Evolutionary conservation across 495 filamentous ascomycete genomes (phyloP).

Genomic region (Penicillium flavigenum): DNA sequence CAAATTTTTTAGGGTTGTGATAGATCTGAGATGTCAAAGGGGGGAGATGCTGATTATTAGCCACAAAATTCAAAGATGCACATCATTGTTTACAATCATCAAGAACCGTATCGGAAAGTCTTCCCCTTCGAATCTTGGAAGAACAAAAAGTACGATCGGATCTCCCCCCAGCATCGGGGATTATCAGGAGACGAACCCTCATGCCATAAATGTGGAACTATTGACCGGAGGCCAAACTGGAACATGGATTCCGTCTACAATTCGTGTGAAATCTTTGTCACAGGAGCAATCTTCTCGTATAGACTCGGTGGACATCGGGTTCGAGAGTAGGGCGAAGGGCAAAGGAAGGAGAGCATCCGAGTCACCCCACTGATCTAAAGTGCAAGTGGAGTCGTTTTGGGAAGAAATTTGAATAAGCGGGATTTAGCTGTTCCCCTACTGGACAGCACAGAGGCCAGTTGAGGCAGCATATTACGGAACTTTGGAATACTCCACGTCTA

Average conservation of each 20-base stretch:
- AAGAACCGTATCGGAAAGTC: not conserved
- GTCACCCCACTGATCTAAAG: conserved; percentile 26
- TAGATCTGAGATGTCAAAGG: not conserved
- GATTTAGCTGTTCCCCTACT: conserved; percentile 13
- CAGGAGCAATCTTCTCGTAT: conserved; percentile 3
- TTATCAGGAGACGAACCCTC: conserved; percentile 1
- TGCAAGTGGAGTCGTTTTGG: conserved; percentile 11
- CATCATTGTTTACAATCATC: not conserved
- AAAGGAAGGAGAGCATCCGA: conserved; percentile 25
- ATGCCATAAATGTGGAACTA: conserved; percentile 1
- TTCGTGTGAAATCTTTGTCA: conserved; percentile 16
- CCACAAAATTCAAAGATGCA: not conserved
- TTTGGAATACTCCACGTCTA: not conserved
- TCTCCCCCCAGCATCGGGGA: not conserved
- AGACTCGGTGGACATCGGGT: conserved; percentile 13
- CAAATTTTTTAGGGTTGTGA: not conserved
- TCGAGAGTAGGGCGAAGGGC: not conserved
- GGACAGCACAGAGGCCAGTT: conserved; percentile 6
- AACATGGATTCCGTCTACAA: conserved; percentile 8
- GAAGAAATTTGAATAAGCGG: conserved; percentile 8
- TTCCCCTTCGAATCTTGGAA: not conserved
- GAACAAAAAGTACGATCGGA: conserved; percentile 4
- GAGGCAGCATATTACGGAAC: conserved; percentile 2
- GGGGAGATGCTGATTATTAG: not conserved
- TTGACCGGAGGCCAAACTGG: conserved; percentile 14